A percentile compares a stretch with the other conserved stretches of the same genome.
Conservation (phyloP, 208 protist genomes). For the Acanthamoeba sp. region DNA sequence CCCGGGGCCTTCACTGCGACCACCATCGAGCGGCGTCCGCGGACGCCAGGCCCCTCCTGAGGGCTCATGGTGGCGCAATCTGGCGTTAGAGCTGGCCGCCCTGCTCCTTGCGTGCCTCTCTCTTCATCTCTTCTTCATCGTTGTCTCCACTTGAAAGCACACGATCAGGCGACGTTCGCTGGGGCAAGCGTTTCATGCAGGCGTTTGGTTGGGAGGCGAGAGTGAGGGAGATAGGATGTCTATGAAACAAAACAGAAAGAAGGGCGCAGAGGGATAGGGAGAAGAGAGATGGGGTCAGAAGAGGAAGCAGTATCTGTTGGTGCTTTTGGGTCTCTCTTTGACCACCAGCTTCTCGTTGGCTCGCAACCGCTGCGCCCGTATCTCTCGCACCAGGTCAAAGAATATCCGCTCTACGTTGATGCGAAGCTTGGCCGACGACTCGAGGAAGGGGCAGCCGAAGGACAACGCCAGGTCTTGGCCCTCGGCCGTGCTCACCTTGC, state of each 20-base stretch:
- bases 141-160: no score
- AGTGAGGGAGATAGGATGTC: no score
- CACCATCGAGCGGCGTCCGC: background rate
- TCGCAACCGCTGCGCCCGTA: background rate
- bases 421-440: constrained; percentile 63
- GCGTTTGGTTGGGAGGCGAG: no score
- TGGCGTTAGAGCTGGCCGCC: background rate
- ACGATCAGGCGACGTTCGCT: no score
- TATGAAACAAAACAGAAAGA: no score
- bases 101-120: background rate
- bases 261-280: no score
- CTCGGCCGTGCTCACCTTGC: constrained; percentile 22
- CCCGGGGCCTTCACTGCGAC: background rate
- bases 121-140: constrained; percentile 11
- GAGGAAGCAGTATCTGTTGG: background rate
- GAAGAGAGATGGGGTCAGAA: background rate
- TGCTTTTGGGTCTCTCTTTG: background rate
- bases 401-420: constrained; percentile 71
- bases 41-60: background rate
- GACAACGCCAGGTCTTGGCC: constrained; percentile 25
- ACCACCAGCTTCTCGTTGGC: background rate
- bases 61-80: background rate
- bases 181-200: no score
- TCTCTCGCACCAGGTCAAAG: constrained; percentile 60
- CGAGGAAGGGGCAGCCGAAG: constrained; percentile 39